Evolutionary conservation across 495 filamentous ascomycete species (phyloP).

Genomic region (Tuber magnatum): DNA sequence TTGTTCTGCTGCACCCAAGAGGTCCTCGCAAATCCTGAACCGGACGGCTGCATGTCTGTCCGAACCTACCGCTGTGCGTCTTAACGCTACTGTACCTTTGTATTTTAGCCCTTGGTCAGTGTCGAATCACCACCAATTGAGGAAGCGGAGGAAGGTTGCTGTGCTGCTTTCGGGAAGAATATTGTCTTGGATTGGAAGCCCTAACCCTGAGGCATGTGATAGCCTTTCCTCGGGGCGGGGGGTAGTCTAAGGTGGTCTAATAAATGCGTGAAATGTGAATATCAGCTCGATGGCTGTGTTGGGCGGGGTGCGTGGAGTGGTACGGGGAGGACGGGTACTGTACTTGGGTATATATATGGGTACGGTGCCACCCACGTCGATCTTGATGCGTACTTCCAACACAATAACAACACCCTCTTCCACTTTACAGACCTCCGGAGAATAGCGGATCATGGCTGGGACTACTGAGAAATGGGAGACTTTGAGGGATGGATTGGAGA

Average conservation of each 20-base stretch:
- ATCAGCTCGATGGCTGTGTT: not conserved
- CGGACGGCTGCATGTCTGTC: not conserved
- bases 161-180: not conserved
- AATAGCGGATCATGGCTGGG: not conserved
- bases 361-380: not conserved
- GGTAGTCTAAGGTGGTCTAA: not conserved
- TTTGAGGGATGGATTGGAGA: slow-evolving; percentile 49
- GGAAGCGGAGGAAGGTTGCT: not conserved
- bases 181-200: not conserved
- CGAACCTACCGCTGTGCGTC: not conserved
- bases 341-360: not conserved
- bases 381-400: not conserved
- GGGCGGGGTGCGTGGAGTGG: not conserved
- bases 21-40: not conserved
- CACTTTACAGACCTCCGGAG: not conserved
- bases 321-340: not conserved
- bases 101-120: not conserved
- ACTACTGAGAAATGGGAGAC: slow-evolving; percentile 12
- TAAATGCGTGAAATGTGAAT: not conserved
- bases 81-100: not conserved
- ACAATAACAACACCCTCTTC: not conserved
- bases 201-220: not conserved
- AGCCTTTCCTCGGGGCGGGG: not conserved
- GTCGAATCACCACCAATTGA: not conserved
- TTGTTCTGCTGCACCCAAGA: not conserved